Evolutionary conservation across 257 asterid species (phyloP).

Genomic region (Plantago elongata): DNA sequence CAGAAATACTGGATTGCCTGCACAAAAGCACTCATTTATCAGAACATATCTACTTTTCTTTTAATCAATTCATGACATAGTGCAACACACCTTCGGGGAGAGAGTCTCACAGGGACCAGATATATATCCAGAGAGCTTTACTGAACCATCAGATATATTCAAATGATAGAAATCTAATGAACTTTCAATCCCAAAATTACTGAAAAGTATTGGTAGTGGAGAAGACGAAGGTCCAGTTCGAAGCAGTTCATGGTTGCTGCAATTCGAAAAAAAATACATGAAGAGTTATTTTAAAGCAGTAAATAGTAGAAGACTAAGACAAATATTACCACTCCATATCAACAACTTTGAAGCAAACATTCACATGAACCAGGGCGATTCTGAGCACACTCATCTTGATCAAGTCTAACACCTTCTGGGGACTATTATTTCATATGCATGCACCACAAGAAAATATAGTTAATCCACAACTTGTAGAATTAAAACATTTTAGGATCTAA

Average conservation of each 20-base stretch:
- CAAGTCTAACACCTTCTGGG: slow-evolving; percentile 69
- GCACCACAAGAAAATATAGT: slow-evolving; percentile 28
- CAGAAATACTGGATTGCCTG: slow-evolving; percentile 90
- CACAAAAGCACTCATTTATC: slow-evolving; percentile 35
- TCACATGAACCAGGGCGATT: slow-evolving; percentile 67
- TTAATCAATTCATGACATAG: slow-evolving; percentile 13
- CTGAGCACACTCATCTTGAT: slow-evolving; percentile 66
- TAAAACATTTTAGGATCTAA: slow-evolving; percentile 11
- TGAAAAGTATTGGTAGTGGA: slow-evolving; percentile 57
- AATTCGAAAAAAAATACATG: slow-evolving; percentile 27
- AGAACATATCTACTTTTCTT: slow-evolving; percentile 16
- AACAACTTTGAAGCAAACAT: slow-evolving; percentile 60
- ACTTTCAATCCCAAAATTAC: slow-evolving; percentile 59
- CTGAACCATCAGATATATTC: slow-evolving; percentile 42
- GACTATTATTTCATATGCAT: slow-evolving; percentile 40
- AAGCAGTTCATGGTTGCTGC: slow-evolving; percentile 71
- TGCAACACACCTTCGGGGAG: slow-evolving; percentile 56
- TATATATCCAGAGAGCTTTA: slow-evolving; percentile 74
- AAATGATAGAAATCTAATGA: slow-evolving; percentile 39
- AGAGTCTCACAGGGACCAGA: slow-evolving; percentile 56
- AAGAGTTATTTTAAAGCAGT: slow-evolving; percentile 20
- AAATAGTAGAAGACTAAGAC: slow-evolving; percentile 20
- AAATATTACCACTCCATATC: slow-evolving; percentile 66
- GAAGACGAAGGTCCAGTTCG: slow-evolving; percentile 54
- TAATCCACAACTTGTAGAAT: slow-evolving; percentile 18